These are phyloP conservation scores for Babesia ovis DNA, from an alignment of 169 alveolate genomes.

Conservation along the genomic window DNA sequence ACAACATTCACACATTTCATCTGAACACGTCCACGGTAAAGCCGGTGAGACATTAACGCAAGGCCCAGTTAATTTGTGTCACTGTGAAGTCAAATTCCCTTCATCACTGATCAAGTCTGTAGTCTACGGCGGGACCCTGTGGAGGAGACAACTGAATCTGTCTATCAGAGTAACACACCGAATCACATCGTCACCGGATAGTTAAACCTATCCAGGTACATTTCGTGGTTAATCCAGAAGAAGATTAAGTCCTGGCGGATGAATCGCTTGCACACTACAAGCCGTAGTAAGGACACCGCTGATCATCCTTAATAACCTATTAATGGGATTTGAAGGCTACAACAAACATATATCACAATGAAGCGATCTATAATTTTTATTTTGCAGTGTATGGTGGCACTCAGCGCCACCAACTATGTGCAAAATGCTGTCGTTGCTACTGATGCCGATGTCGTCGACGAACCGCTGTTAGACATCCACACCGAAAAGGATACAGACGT, in stretches of 20 bases:
- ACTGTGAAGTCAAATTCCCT: too few species aligned
- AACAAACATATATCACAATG: background rate
- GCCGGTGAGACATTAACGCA: background rate
- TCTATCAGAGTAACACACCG: too few species aligned
- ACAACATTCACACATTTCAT: background rate
- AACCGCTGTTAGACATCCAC: background rate
- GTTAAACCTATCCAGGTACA: too few species aligned
- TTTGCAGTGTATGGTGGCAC: slow-evolving; percentile 10
- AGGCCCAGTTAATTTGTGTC: background rate
- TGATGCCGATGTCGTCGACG: background rate
- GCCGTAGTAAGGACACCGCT: background rate
- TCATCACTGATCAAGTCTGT: too few species aligned
- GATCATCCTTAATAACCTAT: background rate
- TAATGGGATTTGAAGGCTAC: background rate
- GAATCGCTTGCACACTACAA: slow-evolving; percentile 13
- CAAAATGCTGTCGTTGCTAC: background rate
- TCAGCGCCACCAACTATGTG: slow-evolving; percentile 3
- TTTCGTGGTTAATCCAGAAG: background rate
- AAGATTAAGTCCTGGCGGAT: background rate
- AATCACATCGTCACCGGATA: too few species aligned
- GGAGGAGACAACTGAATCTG: too few species aligned
- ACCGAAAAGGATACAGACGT: background rate
- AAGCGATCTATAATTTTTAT: background rate
- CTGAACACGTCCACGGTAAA: background rate
- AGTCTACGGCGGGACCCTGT: too few species aligned